Percentiles rank a stretch among this genome's conserved stretches.
Conservation (phyloP, 257 asterid genomes). For the Gentiana dahurica region DNA sequence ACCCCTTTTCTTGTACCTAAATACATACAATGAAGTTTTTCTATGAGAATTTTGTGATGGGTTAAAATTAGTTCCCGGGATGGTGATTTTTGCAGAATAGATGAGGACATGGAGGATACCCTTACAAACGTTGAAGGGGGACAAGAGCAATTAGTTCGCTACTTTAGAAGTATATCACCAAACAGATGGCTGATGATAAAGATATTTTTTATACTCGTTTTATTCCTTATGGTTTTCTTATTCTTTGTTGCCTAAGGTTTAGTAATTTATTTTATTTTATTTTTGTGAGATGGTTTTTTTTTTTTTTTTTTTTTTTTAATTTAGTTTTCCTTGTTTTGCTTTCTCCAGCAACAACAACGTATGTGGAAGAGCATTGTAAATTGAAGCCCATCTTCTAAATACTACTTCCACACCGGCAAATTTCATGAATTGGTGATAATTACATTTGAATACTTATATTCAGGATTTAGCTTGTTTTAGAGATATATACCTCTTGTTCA, state of each 20-base stretch:
- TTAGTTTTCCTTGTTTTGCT: no score
- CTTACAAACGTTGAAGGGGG: conserved; percentile 76
- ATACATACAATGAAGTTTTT: no score
- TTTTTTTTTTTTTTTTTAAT: no score
- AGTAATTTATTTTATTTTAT: background rate
- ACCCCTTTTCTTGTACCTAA: background rate
- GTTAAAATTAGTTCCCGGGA: background rate
- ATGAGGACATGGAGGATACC: conserved; percentile 79
- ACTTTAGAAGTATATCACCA: conserved; percentile 59
- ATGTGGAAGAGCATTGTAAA: no score
- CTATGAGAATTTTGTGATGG: background rate
- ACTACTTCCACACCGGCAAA: no score
- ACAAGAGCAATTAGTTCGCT: conserved; percentile 54
- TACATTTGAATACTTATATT: no score
- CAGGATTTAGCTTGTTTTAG: no score
- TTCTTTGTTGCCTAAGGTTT: conserved; percentile 48
- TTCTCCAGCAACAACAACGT: no score
- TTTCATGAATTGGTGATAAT: no score
- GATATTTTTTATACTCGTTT: conserved; percentile 51
- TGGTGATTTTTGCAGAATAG: conserved; percentile 42
- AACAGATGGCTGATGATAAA: conserved; percentile 83
- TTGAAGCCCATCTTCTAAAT: no score
- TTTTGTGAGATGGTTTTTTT: no score
- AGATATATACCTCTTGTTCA: no score
- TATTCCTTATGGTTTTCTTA: conserved; percentile 51